A percentile compares a stretch with the other conserved stretches of the same genome.
Evolutionary conservation across 2,329 filamentous ascomycete genomes (phyloP).

Genomic region (Thielaviopsis euricoi): DNA sequence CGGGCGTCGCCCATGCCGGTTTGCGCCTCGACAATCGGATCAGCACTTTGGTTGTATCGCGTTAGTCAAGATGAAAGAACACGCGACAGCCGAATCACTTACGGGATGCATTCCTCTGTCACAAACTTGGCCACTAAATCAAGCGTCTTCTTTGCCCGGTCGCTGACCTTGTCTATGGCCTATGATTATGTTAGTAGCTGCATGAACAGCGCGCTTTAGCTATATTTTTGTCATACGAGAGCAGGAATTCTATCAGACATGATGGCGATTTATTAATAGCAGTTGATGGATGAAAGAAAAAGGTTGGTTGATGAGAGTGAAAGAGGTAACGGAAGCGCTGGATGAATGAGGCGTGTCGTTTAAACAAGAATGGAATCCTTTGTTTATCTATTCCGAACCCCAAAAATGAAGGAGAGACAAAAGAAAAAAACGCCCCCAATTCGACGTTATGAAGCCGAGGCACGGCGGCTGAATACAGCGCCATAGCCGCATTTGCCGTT

Average conservation of each 20-base stretch:
- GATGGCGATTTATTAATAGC: neutral
- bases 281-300: neutral
- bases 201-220: neutral
- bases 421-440: neutral
- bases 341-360: too few relatives aligned
- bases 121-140: slow-evolving; percentile 91
- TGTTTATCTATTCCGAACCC: too few relatives aligned
- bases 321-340: neutral
- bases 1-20: slow-evolving; percentile 58
- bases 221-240: slow-evolving; percentile 2
- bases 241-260: slow-evolving; percentile 11
- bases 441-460: neutral
- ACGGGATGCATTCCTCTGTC: slow-evolving; percentile 84
- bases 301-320: neutral
- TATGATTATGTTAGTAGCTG: slow-evolving; percentile 14
- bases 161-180: slow-evolving; percentile 51
- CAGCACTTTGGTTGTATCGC: slow-evolving; percentile 43
- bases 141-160: slow-evolving; percentile 66
- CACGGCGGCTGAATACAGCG: neutral
- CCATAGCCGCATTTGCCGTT: too few relatives aligned
- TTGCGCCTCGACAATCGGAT: slow-evolving; percentile 65
- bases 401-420: too few relatives aligned
- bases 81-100: slow-evolving; percentile 18
- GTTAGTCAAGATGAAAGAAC: slow-evolving; percentile 5
- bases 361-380: too few relatives aligned